These are phyloP conservation scores for Silene vulgaris DNA, from an alignment of 179 eudicot species.

Conservation along the genomic window DNA sequence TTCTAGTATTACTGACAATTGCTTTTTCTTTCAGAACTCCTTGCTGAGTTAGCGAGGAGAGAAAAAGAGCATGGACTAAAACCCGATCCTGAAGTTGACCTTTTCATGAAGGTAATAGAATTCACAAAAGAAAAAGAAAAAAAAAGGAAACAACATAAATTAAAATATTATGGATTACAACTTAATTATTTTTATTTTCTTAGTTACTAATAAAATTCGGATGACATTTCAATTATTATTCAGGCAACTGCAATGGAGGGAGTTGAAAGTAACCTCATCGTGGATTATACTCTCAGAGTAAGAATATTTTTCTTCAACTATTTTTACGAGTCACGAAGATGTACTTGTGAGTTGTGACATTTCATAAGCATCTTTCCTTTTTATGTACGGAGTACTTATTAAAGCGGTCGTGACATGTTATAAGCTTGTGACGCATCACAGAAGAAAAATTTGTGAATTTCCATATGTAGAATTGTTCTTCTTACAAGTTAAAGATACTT, in stretches of 20 bases:
- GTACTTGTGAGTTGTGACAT: too few species aligned
- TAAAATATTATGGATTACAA: background rate
- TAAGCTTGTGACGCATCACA: too few species aligned
- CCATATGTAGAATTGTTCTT: background rate
- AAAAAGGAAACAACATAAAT: background rate
- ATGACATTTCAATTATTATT: background rate
- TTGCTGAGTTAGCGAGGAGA: slow-evolving; percentile 39
- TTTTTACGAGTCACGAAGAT: too few species aligned
- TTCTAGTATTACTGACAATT: too few species aligned
- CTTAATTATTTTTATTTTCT: background rate
- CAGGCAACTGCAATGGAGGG: slow-evolving; percentile 91
- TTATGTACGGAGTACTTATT: too few species aligned
- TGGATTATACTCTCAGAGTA: slow-evolving; percentile 81
- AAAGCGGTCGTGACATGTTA: too few species aligned
- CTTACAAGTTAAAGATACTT: background rate
- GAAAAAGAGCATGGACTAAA: slow-evolving; percentile 38
- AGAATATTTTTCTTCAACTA: slow-evolving; percentile 14
- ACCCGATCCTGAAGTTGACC: slow-evolving; percentile 49
- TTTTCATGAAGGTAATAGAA: slow-evolving; percentile 43
- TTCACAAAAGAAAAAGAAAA: background rate
- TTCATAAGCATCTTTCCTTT: too few species aligned
- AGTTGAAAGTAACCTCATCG: slow-evolving; percentile 70
- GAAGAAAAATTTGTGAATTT: too few species aligned
- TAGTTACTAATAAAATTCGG: background rate
- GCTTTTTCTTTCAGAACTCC: slow-evolving; percentile 27